phyloP scores from a whole-genome alignment of 2,329 filamentous ascomycete species.

The Paecilomyces fulvus region DNA sequence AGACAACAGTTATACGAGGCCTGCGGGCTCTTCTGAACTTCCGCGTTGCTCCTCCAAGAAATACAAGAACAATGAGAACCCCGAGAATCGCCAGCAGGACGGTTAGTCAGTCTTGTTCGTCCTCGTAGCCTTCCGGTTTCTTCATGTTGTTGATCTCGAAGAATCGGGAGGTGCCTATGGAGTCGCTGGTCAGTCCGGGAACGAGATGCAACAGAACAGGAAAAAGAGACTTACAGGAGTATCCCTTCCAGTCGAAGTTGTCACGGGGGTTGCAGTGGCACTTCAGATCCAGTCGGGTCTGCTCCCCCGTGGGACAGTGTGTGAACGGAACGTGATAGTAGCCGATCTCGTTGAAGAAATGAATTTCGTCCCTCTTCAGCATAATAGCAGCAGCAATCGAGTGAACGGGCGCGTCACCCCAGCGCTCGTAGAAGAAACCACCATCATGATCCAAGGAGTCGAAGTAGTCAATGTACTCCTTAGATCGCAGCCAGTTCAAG shows the following conservation, averaged over 20 bases:
- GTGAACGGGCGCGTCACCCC: slow-evolving; percentile 95
- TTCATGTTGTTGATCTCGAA: slow-evolving; percentile 73
- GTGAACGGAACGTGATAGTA: slow-evolving; percentile 98
- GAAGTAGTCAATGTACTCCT: slow-evolving; percentile 87
- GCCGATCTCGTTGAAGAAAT: slow-evolving; percentile 98
- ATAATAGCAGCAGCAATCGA: slow-evolving; percentile 88
- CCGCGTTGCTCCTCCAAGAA: slow-evolving; percentile 13
- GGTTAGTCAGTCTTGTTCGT: slow-evolving; percentile 47
- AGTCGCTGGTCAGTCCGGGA: slow-evolving; percentile 5
- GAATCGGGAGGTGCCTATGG: slow-evolving; percentile 71
- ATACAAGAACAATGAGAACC: slow-evolving; percentile 11
- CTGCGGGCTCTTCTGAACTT: slow-evolving; percentile 12
- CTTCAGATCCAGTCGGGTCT: slow-evolving; percentile 72
- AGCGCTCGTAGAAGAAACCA: slow-evolving; percentile 98
- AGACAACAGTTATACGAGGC: slow-evolving; percentile 1
- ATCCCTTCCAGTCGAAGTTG: slow-evolving; percentile 99
- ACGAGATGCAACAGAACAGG: slow-evolving; percentile 26
- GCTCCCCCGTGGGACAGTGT: slow-evolving; percentile 87
- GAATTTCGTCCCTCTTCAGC: slow-evolving; percentile 85
- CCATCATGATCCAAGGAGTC: slow-evolving; percentile 78
- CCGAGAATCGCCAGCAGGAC: slow-evolving; percentile 13
- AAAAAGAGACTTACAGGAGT: slow-evolving; percentile 65
- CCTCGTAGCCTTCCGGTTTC: slow-evolving; percentile 80
- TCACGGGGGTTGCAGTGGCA: slow-evolving; percentile 93
- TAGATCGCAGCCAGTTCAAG: slow-evolving; percentile 83